Evolutionary conservation across 1,284 basidiomycete genomes (phyloP), one percentile per base, ranked within the genome.

Genomic region (Vanrija sp.): DNA sequence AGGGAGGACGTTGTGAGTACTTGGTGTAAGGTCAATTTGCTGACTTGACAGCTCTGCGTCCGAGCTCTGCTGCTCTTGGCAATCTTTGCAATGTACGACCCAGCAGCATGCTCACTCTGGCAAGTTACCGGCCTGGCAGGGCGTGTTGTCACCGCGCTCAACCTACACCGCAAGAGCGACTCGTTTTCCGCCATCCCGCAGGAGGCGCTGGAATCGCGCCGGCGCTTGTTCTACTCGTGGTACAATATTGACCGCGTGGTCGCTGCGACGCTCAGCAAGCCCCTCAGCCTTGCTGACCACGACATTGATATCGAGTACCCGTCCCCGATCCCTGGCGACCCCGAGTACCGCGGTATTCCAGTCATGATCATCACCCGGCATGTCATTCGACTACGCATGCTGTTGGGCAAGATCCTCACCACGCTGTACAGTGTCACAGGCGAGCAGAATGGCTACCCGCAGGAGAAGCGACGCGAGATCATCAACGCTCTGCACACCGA

Each of bases 211-310:
- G 66, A 67, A 46, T 47, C 61, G 40, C 56, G 69, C 10, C 62
- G 61, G n/a, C 55, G 63, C 16, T 48, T 69, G 12, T 72, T 69
- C 60, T 68, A 62, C 46, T 59, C 64, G 14, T 55, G 69, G n/a
- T 72, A 65, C 62, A 70, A 66, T 46, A 57, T 72, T 3, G 70
- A 72, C 46, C 58, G 68, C 15, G 38, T 65, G 14, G 60, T 72
- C 7, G 63, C 68, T 9, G 50, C 60, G 5, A 65, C 64, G 1
- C 55, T 70, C 3, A 58, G 62, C 10, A 61, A 62, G 46, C 70
- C 70, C 1, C 53, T 72, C 7, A 61, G 62, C 3, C 65, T 72
- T 19, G 54, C 52, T 3, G 68, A 70, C 43, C 48, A 56, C 25
- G 68, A 68, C 46, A 65, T 72, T 15, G 65, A 65, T 50, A 64